A percentile compares a stretch with the other conserved stretches of the same genome.
phyloP scores from a whole-genome alignment of 805 yeast species.

The Starmerella stigmatis region DNA sequence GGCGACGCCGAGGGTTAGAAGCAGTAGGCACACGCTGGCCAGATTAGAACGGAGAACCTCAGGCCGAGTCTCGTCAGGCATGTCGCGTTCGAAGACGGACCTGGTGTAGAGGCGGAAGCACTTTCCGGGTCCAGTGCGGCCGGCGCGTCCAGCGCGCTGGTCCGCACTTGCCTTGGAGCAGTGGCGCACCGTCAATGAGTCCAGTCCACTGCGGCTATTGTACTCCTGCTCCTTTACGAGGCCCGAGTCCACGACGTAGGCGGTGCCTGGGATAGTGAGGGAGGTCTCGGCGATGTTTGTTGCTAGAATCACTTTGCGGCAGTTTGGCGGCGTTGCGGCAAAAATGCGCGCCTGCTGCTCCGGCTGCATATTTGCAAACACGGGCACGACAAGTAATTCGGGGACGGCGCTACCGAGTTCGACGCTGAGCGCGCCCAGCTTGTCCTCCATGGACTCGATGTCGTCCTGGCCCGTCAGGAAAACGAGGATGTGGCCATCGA shows the following conservation, averaged over 20 bases:
- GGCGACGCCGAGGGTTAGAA: conserved; percentile 84
- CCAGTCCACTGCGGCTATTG: conserved; percentile 86
- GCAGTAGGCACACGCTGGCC: conserved; percentile 68
- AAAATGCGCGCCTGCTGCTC: conserved; percentile 83
- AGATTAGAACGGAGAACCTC: conserved; percentile 86
- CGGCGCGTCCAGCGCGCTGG: conserved; percentile 95
- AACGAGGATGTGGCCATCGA: conserved; percentile 69
- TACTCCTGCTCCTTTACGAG: conserved; percentile 83
- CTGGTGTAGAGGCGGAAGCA: conserved; percentile 89
- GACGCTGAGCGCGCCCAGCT: conserved; percentile 29
- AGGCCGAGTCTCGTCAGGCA: conserved; percentile 65
- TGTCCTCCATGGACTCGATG: conserved; percentile 57
- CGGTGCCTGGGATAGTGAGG: conserved; percentile 87
- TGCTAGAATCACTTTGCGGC: conserved; percentile 78
- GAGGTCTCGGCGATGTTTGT: conserved; percentile 97
- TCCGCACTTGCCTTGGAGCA: conserved; percentile 93
- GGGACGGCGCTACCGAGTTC: conserved; percentile 57
- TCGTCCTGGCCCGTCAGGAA: conserved; percentile 93
- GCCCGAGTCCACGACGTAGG: conserved; percentile 89
- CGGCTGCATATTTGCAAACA: conserved; percentile 83
- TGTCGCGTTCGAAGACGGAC: conserved; percentile 62
- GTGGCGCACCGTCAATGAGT: conserved; percentile 68
- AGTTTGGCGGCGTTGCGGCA: conserved; percentile 71
- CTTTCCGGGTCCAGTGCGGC: conserved; percentile 92
- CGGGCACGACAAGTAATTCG: conserved; percentile 71